Evolutionary conservation across 805 yeast genomes (phyloP).

Genomic region (Jamesozyma gamospora): DNA sequence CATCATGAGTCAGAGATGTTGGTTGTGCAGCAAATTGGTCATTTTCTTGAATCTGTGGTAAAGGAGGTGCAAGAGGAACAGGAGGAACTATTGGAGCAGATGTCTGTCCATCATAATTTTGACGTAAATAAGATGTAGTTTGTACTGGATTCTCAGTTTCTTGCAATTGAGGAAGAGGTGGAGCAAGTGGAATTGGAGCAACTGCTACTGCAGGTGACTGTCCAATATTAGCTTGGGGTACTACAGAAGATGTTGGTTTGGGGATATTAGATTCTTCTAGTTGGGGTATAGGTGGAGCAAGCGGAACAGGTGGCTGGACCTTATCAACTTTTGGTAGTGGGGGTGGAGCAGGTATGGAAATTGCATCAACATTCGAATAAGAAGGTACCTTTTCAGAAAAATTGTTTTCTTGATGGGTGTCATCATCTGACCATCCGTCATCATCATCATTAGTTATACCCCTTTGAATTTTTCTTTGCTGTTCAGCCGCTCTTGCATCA

Average conservation of each 20-base stretch:
- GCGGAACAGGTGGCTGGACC: slow-evolving; percentile 29
- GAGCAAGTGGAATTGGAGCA: slow-evolving; percentile 32
- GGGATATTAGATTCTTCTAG: slow-evolving; percentile 6
- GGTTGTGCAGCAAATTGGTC: no score
- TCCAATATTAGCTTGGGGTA: slow-evolving; percentile 5
- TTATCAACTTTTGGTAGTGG: slow-evolving; percentile 5
- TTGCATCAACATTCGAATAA: not conserved
- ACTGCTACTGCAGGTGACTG: slow-evolving; percentile 3
- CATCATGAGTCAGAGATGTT: no score
- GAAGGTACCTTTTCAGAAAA: not conserved
- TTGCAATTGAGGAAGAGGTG: slow-evolving; percentile 32
- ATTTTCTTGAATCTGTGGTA: slow-evolving; percentile 2
- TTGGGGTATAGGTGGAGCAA: slow-evolving; percentile 36
- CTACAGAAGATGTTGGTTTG: slow-evolving; percentile 20
- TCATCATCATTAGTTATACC: slow-evolving; percentile 31
- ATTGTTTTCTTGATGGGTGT: slow-evolving; percentile 19
- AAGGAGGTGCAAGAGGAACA: slow-evolving; percentile 5
- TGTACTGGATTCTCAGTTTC: slow-evolving; percentile 2
- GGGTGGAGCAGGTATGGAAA: slow-evolving; percentile 19
- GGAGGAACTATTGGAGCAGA: not conserved
- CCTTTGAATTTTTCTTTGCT: slow-evolving; percentile 65
- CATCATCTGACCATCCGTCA: slow-evolving; percentile 31
- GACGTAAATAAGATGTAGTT: slow-evolving; percentile 5
- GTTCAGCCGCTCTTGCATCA: slow-evolving; percentile 46
- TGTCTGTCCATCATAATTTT: not conserved